A percentile compares a stretch with the other conserved stretches of the same genome.
phyloP scores from a whole-genome alignment of 257 asterid species.

The Haberlea rhodopensis region DNA sequence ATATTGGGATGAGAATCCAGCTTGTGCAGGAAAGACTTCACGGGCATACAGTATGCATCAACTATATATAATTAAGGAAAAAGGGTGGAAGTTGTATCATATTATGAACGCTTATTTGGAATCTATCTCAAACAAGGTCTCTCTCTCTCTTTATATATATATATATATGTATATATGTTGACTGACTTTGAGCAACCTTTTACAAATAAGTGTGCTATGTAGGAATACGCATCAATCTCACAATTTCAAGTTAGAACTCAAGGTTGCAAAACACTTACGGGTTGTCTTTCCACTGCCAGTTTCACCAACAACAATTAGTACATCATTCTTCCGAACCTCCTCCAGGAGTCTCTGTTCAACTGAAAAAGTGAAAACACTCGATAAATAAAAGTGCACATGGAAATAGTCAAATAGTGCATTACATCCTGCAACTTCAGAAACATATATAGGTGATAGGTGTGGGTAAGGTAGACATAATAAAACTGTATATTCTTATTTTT shows the following conservation, averaged over 20 bases:
- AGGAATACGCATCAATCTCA: constrained; percentile 9
- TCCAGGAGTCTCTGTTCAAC: constrained; percentile 81
- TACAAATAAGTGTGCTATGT: background rate
- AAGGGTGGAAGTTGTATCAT: background rate
- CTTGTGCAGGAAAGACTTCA: background rate
- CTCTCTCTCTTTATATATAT: background rate
- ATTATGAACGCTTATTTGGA: background rate
- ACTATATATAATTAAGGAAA: background rate
- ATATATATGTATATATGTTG: too few relatives aligned
- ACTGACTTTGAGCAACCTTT: constrained; percentile 11
- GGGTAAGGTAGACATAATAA: background rate
- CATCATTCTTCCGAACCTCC: constrained; percentile 70
- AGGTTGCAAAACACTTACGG: constrained; percentile 52
- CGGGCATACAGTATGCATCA: constrained; percentile 7
- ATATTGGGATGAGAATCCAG: constrained; percentile 10
- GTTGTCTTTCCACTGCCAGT: constrained; percentile 99
- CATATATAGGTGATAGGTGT: background rate
- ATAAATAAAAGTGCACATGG: constrained; percentile 7
- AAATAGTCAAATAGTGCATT: background rate
- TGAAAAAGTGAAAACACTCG: constrained; percentile 27
- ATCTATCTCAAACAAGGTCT: background rate
- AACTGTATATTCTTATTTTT: too few relatives aligned
- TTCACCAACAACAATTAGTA: constrained; percentile 91
- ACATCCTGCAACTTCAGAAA: constrained; percentile 1
- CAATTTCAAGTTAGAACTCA: constrained; percentile 3